Percentiles rank a stretch among this genome's conserved stretches.
These are phyloP conservation scores for Sicyos edulis DNA, from an alignment of 306 rosid genomes.

Conservation along the genomic window DNA sequence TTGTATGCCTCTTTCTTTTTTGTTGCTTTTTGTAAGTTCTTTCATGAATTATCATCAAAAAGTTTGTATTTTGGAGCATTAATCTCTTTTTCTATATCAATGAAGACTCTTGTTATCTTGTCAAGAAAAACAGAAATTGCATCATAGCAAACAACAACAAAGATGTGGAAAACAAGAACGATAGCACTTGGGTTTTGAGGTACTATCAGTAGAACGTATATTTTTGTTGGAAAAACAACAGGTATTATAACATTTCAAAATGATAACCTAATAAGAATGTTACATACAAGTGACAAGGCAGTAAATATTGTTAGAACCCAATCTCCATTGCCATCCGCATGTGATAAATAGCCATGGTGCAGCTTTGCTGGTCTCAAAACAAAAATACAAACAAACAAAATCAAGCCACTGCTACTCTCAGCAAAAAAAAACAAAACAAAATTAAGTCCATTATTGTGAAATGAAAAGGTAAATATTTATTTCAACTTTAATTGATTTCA, in stretches of 20 bases:
- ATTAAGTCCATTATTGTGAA: neutral
- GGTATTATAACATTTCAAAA: neutral
- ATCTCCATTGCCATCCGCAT: slow-evolving; percentile 97
- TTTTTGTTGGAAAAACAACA: neutral
- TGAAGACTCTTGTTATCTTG: too few species aligned
- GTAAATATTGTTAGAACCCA: slow-evolving; percentile 88
- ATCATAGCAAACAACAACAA: neutral
- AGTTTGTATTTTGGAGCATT: too few species aligned
- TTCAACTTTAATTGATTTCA: neutral
- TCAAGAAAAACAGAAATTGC: neutral
- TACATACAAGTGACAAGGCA: slow-evolving; percentile 81
- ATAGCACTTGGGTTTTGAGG: slow-evolving; percentile 8
- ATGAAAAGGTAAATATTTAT: neutral
- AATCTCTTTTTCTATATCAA: neutral
- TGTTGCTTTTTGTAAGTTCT: too few species aligned
- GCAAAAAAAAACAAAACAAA: neutral
- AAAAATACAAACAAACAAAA: slow-evolving; percentile 11
- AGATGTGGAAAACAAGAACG: neutral
- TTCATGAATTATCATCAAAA: too few species aligned
- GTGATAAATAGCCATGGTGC: slow-evolving; percentile 85
- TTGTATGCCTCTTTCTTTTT: too few species aligned
- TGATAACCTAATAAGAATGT: slow-evolving; percentile 2
- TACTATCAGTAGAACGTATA: neutral
- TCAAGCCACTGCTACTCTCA: neutral
- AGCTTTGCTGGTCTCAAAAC: slow-evolving; percentile 56